Evolutionary conservation across 352 stramenopile species (phyloP).

Genomic region (Phytopythium litorale): DNA sequence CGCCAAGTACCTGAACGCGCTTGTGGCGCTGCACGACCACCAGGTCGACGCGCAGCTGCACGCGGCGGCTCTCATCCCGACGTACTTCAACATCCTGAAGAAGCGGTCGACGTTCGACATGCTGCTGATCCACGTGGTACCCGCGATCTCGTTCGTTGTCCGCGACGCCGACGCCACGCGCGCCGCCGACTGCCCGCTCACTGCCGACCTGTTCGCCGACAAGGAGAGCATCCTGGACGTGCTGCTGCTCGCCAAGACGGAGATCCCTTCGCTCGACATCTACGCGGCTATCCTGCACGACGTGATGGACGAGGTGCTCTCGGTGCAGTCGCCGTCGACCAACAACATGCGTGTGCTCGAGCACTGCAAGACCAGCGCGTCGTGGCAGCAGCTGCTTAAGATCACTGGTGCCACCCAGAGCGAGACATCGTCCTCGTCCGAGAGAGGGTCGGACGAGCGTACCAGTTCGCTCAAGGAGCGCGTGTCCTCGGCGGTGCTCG

Average conservation of each 20-base stretch:
- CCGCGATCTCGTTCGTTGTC: constrained; percentile 74
- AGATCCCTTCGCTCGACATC: constrained; percentile 63
- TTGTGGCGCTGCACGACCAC: constrained; percentile 65
- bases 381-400: constrained; percentile 50
- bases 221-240: constrained; percentile 57
- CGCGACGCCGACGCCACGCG: constrained; percentile 61
- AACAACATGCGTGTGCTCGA: constrained; percentile 72
- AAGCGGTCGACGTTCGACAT: constrained; percentile 77
- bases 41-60: constrained; percentile 65
- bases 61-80: constrained; percentile 47
- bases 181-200: constrained; percentile 67
- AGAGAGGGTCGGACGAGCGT: constrained; percentile 30
- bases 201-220: constrained; percentile 62
- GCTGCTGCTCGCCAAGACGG: constrained; percentile 53
- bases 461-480: constrained; percentile 27
- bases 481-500: constrained; percentile 7
- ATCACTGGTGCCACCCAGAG: constrained; percentile 2
- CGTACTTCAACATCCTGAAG: constrained; percentile 66
- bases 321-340: constrained; percentile 45
- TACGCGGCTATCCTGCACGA: constrained; percentile 78
- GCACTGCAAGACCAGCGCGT: constrained; percentile 60
- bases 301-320: constrained; percentile 71
- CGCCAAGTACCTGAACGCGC: constrained; percentile 77
- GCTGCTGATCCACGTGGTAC: constrained; percentile 83
- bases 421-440: constrained; percentile 13